Evolutionary conservation across 495 filamentous ascomycete species (phyloP).

Genomic region (Cercophora sp.): DNA sequence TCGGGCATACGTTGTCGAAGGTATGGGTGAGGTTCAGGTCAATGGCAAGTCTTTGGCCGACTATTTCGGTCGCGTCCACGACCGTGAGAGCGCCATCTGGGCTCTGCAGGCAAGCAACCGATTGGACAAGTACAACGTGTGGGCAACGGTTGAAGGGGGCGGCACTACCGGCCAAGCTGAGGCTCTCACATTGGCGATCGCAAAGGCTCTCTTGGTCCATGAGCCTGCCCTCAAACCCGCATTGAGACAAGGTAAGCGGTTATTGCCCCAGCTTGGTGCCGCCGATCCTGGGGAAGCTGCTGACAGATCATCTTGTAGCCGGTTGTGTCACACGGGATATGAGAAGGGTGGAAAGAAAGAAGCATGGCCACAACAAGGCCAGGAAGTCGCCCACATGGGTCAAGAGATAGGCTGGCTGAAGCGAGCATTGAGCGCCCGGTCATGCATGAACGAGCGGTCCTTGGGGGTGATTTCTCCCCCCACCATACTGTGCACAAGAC

Average conservation of each 20-base stretch:
- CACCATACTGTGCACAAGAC: slow-evolving; percentile 16
- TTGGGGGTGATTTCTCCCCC: slow-evolving; percentile 8
- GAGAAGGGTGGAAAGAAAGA: slow-evolving; percentile 94
- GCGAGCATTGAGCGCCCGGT: slow-evolving; percentile 10
- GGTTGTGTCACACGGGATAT: slow-evolving; percentile 89
- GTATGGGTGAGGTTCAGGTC: slow-evolving; percentile 80
- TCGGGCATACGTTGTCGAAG: slow-evolving; percentile 82
- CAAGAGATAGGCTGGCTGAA: slow-evolving; percentile 58
- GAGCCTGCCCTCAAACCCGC: slow-evolving; percentile 86
- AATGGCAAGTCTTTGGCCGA: slow-evolving; percentile 80
- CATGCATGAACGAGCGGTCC: slow-evolving; percentile 18
- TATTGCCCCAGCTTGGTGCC: slow-evolving; percentile 2
- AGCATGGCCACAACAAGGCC: slow-evolving; percentile 90
- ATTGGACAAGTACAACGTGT: slow-evolving; percentile 96
- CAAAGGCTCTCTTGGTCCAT: slow-evolving; percentile 81
- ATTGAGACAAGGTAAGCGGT: slow-evolving; percentile 76
- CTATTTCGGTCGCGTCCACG: slow-evolving; percentile 81
- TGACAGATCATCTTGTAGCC: slow-evolving; percentile 51
- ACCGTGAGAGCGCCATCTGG: slow-evolving; percentile 93
- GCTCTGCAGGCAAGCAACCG: slow-evolving; percentile 76
- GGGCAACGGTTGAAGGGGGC: slow-evolving; percentile 75
- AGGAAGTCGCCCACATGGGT: slow-evolving; percentile 99
- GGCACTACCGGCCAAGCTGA: slow-evolving; percentile 95
- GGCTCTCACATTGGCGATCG: slow-evolving; percentile 87
- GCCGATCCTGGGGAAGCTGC: slow-evolving; percentile 14